Percentiles rank a stretch among this genome's conserved stretches.
These are phyloP conservation scores for Scheffersomyces amazonensis DNA, from an alignment of 805 yeast species.

Conservation along the genomic window DNA sequence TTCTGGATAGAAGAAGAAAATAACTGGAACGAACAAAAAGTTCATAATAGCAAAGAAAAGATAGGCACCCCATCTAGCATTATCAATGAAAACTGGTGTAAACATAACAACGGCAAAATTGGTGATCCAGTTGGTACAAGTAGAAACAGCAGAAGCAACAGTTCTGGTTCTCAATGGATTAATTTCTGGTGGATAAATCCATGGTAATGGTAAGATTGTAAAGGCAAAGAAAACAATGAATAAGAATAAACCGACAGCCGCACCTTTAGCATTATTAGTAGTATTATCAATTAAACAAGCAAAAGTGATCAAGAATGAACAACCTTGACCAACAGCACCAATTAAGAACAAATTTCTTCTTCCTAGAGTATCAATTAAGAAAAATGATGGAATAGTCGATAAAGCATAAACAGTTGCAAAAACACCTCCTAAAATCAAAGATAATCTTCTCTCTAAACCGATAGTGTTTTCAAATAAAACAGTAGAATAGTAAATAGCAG, in stretches of 20 bases:
- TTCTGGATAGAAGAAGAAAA: conserved; percentile 45
- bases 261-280: conserved; percentile 37
- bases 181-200: conserved; percentile 47
- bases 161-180: conserved; percentile 48
- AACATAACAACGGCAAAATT: conserved; percentile 47
- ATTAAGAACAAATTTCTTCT: conserved; percentile 44
- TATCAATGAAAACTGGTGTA: conserved; percentile 39
- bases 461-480: conserved; percentile 69
- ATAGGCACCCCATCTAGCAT: conserved; percentile 40
- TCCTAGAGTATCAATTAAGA: conserved; percentile 40
- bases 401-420: conserved; percentile 61
- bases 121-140: conserved; percentile 44
- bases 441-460: conserved; percentile 47
- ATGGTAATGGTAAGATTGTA: conserved; percentile 44
- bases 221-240: conserved; percentile 43
- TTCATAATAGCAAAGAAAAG: conserved; percentile 40
- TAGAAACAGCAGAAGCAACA: conserved; percentile 40
- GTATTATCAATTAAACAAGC: conserved; percentile 35
- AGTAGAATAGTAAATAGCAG: conserved; percentile 88
- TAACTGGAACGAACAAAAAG: conserved; percentile 35
- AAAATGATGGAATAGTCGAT: conserved; percentile 45
- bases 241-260: conserved; percentile 44
- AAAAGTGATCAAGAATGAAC: conserved; percentile 38
- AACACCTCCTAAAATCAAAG: conserved; percentile 64
- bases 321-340: conserved; percentile 42